Percentiles rank a stretch among this genome's conserved stretches.
These are phyloP conservation scores for Penicillium sp. DNA, from an alignment of 2,329 filamentous ascomycete species.

Conservation along the genomic window DNA sequence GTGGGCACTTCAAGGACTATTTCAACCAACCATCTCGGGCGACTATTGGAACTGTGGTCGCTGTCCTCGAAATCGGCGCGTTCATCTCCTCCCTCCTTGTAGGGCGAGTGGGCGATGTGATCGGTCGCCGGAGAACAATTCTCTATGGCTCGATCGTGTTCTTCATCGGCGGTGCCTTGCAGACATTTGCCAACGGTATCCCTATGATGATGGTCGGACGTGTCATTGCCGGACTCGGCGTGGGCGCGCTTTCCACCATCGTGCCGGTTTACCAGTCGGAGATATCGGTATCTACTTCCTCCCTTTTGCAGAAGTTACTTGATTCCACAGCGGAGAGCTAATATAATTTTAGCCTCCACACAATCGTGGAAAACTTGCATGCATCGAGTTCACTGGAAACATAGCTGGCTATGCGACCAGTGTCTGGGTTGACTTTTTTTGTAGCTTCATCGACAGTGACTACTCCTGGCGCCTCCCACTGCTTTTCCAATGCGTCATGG, in stretches of 20 bases:
- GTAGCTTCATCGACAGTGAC: constrained; percentile 82
- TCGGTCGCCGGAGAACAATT: constrained; percentile 86
- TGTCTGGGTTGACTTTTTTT: constrained; percentile 98
- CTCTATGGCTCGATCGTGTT: constrained; percentile 92
- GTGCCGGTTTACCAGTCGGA: constrained; percentile 94
- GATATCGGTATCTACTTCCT: constrained; percentile 61
- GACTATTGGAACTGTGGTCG: constrained; percentile 94
- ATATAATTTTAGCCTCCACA: constrained; percentile 68
- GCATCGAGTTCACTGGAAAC: constrained; percentile 97
- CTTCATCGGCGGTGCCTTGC: constrained; percentile 77
- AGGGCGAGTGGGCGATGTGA: constrained; percentile 85
- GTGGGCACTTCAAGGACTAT: constrained; percentile 84
- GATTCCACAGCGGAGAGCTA: constrained; percentile 12
- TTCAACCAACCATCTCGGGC: constrained; percentile 86
- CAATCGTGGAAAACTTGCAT: constrained; percentile 91
- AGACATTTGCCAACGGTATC: constrained; percentile 80
- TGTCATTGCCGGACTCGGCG: constrained; percentile 80
- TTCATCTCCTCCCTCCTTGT: constrained; percentile 86
- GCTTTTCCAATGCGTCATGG: constrained; percentile 93
- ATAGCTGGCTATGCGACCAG: constrained; percentile 94
- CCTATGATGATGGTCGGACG: constrained; percentile 84
- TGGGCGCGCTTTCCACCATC: constrained; percentile 87
- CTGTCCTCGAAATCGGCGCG: constrained; percentile 91
- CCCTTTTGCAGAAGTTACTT: not conserved
- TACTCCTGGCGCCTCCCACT: constrained; percentile 89